These are phyloP conservation scores for Epichloe hybrida DNA, from an alignment of 2,329 filamentous ascomycete species.

Conservation along the genomic window DNA sequence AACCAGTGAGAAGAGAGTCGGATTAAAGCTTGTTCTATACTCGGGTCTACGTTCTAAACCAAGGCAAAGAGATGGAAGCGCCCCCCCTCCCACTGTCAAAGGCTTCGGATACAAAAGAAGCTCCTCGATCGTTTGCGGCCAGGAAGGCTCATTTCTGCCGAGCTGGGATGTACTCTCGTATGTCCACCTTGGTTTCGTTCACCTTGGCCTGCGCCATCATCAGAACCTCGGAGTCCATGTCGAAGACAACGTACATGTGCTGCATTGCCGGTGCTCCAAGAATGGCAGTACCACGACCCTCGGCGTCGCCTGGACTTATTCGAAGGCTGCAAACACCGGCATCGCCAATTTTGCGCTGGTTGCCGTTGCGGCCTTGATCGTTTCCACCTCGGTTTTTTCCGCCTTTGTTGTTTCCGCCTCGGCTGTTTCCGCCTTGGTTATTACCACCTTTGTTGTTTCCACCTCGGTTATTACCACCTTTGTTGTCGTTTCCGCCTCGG, in stretches of 20 bases:
- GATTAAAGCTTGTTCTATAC: too few species aligned
- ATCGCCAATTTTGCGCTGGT: not conserved
- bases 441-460: too few species aligned
- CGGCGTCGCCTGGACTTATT: not conserved
- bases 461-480: rapidly evolving
- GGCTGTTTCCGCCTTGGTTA: too few species aligned
- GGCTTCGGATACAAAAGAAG: too few species aligned
- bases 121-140: too few species aligned
- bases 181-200: not conserved
- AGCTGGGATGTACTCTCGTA: not conserved
- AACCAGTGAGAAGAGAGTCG: too few species aligned
- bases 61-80: too few species aligned
- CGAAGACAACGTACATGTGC: slow-evolving; percentile 1
- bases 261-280: slow-evolving; percentile 2
- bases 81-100: too few species aligned
- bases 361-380: not conserved
- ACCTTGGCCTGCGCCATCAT: slow-evolving; percentile 1
- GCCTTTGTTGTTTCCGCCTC: too few species aligned
- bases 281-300: not conserved
- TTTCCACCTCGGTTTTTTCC: not conserved
- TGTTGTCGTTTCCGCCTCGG: too few species aligned
- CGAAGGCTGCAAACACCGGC: not conserved
- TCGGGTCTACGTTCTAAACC: too few species aligned
- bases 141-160: too few species aligned
- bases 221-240: not conserved